Base-by-base conservation (phyloP, 306 rosid genomes). In the Vigna nakashimae region DNA sequence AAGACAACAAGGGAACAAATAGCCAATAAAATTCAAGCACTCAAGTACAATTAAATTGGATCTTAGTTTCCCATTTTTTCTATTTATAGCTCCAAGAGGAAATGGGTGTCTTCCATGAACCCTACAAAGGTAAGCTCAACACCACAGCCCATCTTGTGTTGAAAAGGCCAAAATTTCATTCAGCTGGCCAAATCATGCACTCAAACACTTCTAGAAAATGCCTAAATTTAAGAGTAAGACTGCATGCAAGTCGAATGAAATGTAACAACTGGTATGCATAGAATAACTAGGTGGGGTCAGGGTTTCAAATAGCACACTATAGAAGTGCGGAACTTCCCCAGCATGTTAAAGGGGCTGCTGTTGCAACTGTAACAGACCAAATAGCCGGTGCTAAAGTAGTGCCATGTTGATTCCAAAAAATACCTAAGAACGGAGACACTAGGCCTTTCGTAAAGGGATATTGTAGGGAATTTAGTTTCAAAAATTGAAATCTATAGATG, bases 201-300 rank as follows among this genome's bases (percentile, higher is more conserved):
- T 45, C 58, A 52, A 51, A 52, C 20, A 72, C 74, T 46, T 13
- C 36, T 32, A 13, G 71, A 74, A 53, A 16, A n/a, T 7, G 7
- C 59, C 58, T 13, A 78, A 57, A 40, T 51, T 40, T 16, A 66
- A 73, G 75, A 38, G 74, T 22, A 13, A 24, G 75, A 55, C 69
- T 75, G 30, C 71, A 64, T 55, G 77, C 17, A 65, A 79, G 40
- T 36, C 65, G 71, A 77, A 32, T 32, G 69, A 77, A 26, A 30
- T 1, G 3, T 30, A 30, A 59, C 11, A 59, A 38, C 65, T 3
- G 28, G 51, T 34, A 74, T 18, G 28, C 3, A 10, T 42, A 60
- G 66, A 69, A 69, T 58, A 42, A 65, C 66, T 26, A 28, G n/a
- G 36, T 43, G 56, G 32, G 58, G 49, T 6, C 46, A 9, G 13